A percentile compares a stretch with the other conserved stretches of the same genome.
phyloP scores from a whole-genome alignment of 192 early-diverging fungal species.

The Mortierella alpina region DNA sequence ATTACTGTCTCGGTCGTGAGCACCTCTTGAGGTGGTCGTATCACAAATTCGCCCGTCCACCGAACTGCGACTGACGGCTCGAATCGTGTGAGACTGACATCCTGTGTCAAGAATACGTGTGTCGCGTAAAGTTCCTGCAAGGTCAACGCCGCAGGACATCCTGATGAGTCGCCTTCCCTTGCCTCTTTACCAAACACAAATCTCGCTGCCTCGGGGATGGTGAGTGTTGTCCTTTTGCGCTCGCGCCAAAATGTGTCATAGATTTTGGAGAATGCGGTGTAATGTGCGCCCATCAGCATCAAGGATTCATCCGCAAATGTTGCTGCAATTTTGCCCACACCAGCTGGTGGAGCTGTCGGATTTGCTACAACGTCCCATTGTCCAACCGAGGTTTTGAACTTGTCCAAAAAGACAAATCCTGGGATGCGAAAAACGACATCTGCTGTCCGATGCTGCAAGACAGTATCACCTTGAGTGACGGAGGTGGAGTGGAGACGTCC shows the following conservation, averaged over 20 bases:
- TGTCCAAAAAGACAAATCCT: conserved; percentile 28
- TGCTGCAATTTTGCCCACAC: conserved; percentile 17
- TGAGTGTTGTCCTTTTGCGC: conserved; percentile 19
- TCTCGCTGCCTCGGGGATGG: conserved; percentile 40
- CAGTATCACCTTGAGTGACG: conserved; percentile 13
- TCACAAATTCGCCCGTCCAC: conserved; percentile 59
- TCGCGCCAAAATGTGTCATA: conserved; percentile 51
- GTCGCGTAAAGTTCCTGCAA: conserved; percentile 62
- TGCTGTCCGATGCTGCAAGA: conserved; percentile 45
- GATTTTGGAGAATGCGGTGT: conserved; percentile 44
- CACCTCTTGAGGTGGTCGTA: conserved; percentile 60
- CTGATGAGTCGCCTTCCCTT: neutral
- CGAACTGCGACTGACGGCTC: conserved; percentile 58
- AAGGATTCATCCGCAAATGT: conserved; percentile 50
- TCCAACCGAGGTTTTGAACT: conserved; percentile 4
- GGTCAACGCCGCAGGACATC: conserved; percentile 21
- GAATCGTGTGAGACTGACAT: conserved; percentile 64
- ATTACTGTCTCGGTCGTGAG: conserved; percentile 54
- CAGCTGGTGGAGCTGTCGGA: conserved; percentile 1
- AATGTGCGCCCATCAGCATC: conserved; percentile 45
- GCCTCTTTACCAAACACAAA: conserved; percentile 49
- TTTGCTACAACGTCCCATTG: conserved; percentile 18
- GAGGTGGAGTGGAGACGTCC: conserved; percentile 38
- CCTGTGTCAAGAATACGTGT: conserved; percentile 65
- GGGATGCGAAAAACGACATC: conserved; percentile 61